Percentiles rank a stretch among this genome's conserved stretches.
These are phyloP conservation scores for Ceratocystis destructans DNA, from an alignment of 2,329 filamentous ascomycete genomes.

Conservation along the genomic window DNA sequence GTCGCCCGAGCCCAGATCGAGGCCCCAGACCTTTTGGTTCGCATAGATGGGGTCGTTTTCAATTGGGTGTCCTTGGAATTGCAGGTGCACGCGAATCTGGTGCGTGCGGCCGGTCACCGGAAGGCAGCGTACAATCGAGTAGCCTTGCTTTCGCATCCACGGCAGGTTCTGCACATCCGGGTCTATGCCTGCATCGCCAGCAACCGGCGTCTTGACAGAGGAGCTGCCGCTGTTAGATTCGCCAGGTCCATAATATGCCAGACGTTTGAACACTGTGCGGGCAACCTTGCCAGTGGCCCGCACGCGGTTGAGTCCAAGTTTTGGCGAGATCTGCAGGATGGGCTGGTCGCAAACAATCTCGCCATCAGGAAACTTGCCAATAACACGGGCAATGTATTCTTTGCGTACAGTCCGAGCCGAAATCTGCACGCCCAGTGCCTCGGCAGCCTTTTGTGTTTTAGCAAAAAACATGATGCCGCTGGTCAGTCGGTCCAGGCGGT, in stretches of 20 bases:
- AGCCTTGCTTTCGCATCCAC: slow-evolving; percentile 53
- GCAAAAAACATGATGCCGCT: slow-evolving; percentile 98
- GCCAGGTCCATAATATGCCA: slow-evolving; percentile 72
- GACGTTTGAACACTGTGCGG: slow-evolving; percentile 74
- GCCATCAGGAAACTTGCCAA: slow-evolving; percentile 80
- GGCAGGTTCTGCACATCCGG: slow-evolving; percentile 26
- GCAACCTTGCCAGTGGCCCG: slow-evolving; percentile 83
- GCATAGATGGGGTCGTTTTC: slow-evolving; percentile 97
- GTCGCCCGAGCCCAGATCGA: slow-evolving; percentile 55
- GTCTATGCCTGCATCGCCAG: slow-evolving; percentile 12
- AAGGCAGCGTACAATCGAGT: slow-evolving; percentile 87
- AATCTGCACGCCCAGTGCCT: slow-evolving; percentile 63
- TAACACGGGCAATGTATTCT: slow-evolving; percentile 86
- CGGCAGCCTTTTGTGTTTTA: slow-evolving; percentile 69
- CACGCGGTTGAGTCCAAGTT: slow-evolving; percentile 87
- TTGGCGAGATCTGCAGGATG: slow-evolving; percentile 85
- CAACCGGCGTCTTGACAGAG: slow-evolving; percentile 16
- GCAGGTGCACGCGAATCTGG: slow-evolving; percentile 85
- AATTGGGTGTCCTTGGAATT: slow-evolving; percentile 89
- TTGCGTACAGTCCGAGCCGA: slow-evolving; percentile 73
- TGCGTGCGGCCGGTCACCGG: slow-evolving; percentile 90
- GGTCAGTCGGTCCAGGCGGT: slow-evolving; percentile 84
- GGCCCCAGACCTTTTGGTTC: slow-evolving; percentile 82
- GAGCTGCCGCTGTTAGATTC: slow-evolving; percentile 22
- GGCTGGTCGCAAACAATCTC: slow-evolving; percentile 88